Evolutionary conservation across 306 rosid species (phyloP).

Genomic region (Ochetophila trinervis): DNA sequence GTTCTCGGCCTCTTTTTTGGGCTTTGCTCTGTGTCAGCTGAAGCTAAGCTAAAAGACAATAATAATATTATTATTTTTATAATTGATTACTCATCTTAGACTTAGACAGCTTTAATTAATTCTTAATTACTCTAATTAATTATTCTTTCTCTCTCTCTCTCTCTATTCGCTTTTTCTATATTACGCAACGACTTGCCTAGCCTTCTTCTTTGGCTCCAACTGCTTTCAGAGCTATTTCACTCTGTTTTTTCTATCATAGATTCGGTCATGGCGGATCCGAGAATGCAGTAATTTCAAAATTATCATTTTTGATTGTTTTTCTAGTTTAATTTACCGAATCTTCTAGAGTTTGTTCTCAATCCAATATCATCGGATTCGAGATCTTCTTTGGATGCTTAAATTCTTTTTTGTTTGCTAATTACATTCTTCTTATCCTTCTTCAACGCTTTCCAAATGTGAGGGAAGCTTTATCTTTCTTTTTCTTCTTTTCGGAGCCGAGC

Average conservation of each 20-base stretch:
- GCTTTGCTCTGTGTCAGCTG: not conserved
- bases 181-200: too few relatives aligned
- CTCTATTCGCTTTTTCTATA: not conserved
- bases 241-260: not conserved
- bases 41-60: too few relatives aligned
- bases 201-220: not conserved
- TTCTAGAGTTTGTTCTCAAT: not conserved
- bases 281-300: not conserved
- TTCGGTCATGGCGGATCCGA: not conserved
- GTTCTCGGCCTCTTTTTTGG: too few relatives aligned
- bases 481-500: too few relatives aligned
- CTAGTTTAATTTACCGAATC: not conserved
- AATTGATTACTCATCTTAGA: too few relatives aligned
- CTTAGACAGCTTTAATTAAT: too few relatives aligned
- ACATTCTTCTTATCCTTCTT: too few relatives aligned
- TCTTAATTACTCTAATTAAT: not conserved
- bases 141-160: not conserved
- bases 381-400: not conserved
- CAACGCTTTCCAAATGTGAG: too few relatives aligned
- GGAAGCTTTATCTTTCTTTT: too few relatives aligned
- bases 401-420: not conserved
- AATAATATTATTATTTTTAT: too few relatives aligned
- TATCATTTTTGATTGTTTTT: not conserved
- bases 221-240: not conserved
- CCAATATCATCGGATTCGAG: not conserved